phyloP scores from a whole-genome alignment of 768 basidiomycete genomes.

The Pleurotus tuber-regium region DNA sequence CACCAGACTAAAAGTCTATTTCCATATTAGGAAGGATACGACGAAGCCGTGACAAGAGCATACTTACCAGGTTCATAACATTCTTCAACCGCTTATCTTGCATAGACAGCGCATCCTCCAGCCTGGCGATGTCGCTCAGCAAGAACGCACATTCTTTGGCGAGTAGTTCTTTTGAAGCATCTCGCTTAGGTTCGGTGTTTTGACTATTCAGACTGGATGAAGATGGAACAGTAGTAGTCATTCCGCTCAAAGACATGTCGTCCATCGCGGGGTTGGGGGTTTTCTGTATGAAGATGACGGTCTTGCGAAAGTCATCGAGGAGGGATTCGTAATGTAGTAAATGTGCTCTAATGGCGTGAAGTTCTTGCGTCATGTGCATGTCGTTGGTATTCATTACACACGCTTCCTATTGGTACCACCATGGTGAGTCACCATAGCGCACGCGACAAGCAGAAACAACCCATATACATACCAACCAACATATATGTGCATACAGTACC shows the following conservation, averaged over 20 bases:
- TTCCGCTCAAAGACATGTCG: no score
- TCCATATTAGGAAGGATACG: neutral
- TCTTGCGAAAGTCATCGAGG: constrained; percentile 50
- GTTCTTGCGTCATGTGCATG: constrained; percentile 45
- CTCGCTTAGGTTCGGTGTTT: neutral
- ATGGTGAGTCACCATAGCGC: neutral
- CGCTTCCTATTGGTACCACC: constrained; percentile 37
- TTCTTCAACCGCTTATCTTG: constrained; percentile 46
- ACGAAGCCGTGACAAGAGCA: neutral
- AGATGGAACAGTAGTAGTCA: constrained; percentile 10
- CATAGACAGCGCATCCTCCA: constrained; percentile 39
- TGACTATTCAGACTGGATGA: neutral
- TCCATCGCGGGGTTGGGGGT: constrained; percentile 51
- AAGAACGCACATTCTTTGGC: constrained; percentile 45
- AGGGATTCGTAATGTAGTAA: constrained; percentile 54
- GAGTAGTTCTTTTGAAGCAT: constrained; percentile 28
- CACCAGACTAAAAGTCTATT: constrained; percentile 44
- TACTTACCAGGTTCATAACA: constrained; percentile 45
- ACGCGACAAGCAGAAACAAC: no score
- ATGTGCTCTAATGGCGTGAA: constrained; percentile 57
- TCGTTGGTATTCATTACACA: constrained; percentile 37
- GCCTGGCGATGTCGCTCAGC: constrained; percentile 45
- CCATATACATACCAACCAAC: constrained; percentile 35
- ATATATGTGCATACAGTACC: constrained; percentile 48
- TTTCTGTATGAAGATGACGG: constrained; percentile 45